These are phyloP conservation scores for Cladosporium oxysporum DNA, from an alignment of 2,329 filamentous ascomycete genomes.

Conservation along the genomic window DNA sequence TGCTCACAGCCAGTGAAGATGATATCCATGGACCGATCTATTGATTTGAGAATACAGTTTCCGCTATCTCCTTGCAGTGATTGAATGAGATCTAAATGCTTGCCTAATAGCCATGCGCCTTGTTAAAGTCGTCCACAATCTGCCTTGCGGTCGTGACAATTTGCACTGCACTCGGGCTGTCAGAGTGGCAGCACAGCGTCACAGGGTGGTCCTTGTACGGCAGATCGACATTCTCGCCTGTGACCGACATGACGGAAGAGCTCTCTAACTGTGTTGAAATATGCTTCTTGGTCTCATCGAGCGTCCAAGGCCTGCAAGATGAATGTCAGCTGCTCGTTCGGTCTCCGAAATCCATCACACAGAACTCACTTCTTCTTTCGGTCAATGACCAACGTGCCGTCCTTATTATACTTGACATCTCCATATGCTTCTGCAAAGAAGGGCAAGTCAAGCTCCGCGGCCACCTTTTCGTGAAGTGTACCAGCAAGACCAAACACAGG, in stretches of 20 bases:
- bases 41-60: not conserved
- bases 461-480: slow-evolving; percentile 56
- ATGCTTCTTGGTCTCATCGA: slow-evolving; percentile 45
- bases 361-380: slow-evolving; percentile 56
- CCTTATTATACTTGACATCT: slow-evolving; percentile 57
- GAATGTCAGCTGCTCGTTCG: slow-evolving; percentile 1
- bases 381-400: slow-evolving; percentile 56
- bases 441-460: slow-evolving; percentile 53
- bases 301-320: slow-evolving; percentile 41
- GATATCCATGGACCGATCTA: not conserved
- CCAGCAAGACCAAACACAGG: slow-evolving; percentile 58
- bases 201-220: slow-evolving; percentile 46
- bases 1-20: not conserved
- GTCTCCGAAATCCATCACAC: too few species aligned
- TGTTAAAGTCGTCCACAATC: slow-evolving; percentile 47
- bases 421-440: slow-evolving; percentile 56
- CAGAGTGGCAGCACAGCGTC: slow-evolving; percentile 48
- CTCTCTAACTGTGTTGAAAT: slow-evolving; percentile 44
- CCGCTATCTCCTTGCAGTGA: not conserved
- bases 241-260: slow-evolving; percentile 44
- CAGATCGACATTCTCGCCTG: slow-evolving; percentile 44
- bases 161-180: slow-evolving; percentile 47
- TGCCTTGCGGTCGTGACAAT: slow-evolving; percentile 46
- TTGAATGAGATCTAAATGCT: not conserved
- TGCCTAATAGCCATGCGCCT: slow-evolving; percentile 27